Evolutionary conservation across 2,329 filamentous ascomycete genomes (phyloP).

Genomic region (Cladophialophora exuberans): DNA sequence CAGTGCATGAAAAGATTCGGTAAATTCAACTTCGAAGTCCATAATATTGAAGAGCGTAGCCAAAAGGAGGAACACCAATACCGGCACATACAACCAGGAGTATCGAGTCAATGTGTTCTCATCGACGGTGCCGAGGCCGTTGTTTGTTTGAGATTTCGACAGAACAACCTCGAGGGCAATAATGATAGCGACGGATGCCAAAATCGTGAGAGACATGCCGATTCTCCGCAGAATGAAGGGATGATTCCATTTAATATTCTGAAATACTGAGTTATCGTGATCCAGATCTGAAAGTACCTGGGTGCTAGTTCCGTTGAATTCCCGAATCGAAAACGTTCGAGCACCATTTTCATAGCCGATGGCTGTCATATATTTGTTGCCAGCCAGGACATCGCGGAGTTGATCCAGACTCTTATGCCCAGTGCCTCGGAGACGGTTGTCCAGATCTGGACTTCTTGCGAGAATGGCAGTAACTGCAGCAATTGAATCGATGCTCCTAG

Average conservation of each 20-base stretch:
- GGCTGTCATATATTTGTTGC: conserved; percentile 18
- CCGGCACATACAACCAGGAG: conserved; percentile 35
- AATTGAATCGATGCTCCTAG: conserved; percentile 25
- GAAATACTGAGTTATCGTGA: background rate
- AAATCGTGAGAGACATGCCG: conserved; percentile 19
- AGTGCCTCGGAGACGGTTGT: conserved; percentile 15
- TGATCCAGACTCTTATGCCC: conserved; percentile 21
- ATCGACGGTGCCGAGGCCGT: conserved; percentile 22
- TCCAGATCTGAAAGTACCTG: background rate
- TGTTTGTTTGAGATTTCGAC: conserved; percentile 20
- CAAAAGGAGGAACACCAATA: conserved; percentile 26
- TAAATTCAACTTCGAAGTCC: conserved; percentile 27
- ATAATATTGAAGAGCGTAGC: conserved; percentile 29
- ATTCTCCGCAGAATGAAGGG: conserved; percentile 26
- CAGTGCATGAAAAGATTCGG: conserved; percentile 25
- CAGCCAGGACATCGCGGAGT: conserved; percentile 9
- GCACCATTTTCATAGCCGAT: conserved; percentile 15
- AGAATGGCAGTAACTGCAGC: conserved; percentile 26
- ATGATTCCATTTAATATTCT: conserved; percentile 19
- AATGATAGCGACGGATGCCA: conserved; percentile 20
- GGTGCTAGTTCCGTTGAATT: conserved; percentile 2
- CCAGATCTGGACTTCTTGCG: conserved; percentile 24
- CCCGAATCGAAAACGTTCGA: conserved; percentile 22
- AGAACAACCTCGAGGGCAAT: conserved; percentile 22
- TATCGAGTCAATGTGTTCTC: conserved; percentile 21